Base-by-base conservation (phyloP, 2,329 filamentous ascomycete species). In the Ophioceras dolichostomum region DNA sequence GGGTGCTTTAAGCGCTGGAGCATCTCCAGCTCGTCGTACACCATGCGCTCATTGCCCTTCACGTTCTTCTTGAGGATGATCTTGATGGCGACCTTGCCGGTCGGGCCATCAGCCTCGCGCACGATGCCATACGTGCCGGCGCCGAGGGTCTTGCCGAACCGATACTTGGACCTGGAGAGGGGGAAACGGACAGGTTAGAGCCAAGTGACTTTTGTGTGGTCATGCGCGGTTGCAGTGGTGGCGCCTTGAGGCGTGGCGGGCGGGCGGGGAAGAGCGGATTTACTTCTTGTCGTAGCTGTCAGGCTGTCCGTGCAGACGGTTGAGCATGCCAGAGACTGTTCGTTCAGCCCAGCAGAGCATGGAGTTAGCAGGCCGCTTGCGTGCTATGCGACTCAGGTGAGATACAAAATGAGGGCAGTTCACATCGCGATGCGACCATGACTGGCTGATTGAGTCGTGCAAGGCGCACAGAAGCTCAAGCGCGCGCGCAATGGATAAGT, bases 61-160 rank as follows among this genome's bases (percentile, higher is more conserved):
- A 98, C 89, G 62, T 94, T 96, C 69, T 94, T 95, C 75, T 98
- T 98, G 54, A 96, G 68, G 60, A 98, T 98, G 58, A 98, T 96
- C 72, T 98, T 98, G 61, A 98, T 76, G 29, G 91, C 91, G 43
- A 94, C 88, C 68, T 94, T 75, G 58, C 86, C 85, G 16, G 73
- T 71, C 30, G 81, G 76, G 48, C 84, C 75, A 43, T 95, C 87
- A 42, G 91, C 91, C 64, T 98, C 91, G 51, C 91, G 79, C 53
- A 98, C 91, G 53, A 98, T 94, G 54, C 91, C 91, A 70, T 98
- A 98, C 51, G 91, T 98, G 50, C 91, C 91, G 43, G 91, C 91
- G 54, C 91, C 91, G 41, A 98, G 75, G 18, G 89, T 96, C 58
- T 82, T 79, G 52, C 91, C 91, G 60, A 98, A 94, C 49, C 73